A percentile compares a stretch with the other conserved stretches of the same genome.
These are phyloP conservation scores for Mucor irregularis DNA, from an alignment of 371 early-diverging fungal species.

Conservation along the genomic window DNA sequence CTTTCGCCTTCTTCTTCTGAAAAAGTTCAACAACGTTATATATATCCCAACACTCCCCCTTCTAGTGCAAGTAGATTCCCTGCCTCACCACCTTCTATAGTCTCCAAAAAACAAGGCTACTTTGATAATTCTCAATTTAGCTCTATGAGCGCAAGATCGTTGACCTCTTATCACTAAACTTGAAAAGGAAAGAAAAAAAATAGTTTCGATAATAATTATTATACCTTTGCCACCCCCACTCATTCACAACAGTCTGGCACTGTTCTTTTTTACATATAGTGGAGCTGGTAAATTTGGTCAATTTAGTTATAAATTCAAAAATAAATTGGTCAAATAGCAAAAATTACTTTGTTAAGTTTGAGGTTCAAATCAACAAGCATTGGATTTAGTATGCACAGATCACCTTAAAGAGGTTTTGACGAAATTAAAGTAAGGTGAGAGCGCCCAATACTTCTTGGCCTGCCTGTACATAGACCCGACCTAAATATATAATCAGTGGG, in stretches of 20 bases:
- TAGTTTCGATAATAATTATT: not conserved
- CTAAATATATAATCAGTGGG: too few relatives aligned
- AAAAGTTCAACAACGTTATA: slow-evolving; percentile 2
- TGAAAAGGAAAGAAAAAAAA: not conserved
- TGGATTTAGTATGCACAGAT: too few relatives aligned
- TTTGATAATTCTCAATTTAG: not conserved
- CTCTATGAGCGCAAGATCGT: not conserved
- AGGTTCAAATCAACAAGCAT: too few relatives aligned
- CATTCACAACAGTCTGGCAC: not conserved
- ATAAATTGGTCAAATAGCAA: not conserved
- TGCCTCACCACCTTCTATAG: not conserved
- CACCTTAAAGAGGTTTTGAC: too few relatives aligned
- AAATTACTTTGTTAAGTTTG: too few relatives aligned
- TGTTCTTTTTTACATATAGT: not conserved
- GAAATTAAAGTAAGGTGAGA: too few relatives aligned
- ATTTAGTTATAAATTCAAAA: too few relatives aligned
- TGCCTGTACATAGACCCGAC: too few relatives aligned
- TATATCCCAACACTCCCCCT: not conserved
- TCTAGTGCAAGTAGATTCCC: too few relatives aligned
- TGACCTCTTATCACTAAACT: not conserved
- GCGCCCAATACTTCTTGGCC: too few relatives aligned
- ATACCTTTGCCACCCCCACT: not conserved
- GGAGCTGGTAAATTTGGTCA: too few relatives aligned
- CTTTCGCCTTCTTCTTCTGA: not conserved
- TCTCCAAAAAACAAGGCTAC: slow-evolving; percentile 3